A percentile compares a stretch with the other conserved stretches of the same genome.
Evolutionary conservation across 495 filamentous ascomycete species (phyloP).

Genomic region (Aspergillus biplanus): DNA sequence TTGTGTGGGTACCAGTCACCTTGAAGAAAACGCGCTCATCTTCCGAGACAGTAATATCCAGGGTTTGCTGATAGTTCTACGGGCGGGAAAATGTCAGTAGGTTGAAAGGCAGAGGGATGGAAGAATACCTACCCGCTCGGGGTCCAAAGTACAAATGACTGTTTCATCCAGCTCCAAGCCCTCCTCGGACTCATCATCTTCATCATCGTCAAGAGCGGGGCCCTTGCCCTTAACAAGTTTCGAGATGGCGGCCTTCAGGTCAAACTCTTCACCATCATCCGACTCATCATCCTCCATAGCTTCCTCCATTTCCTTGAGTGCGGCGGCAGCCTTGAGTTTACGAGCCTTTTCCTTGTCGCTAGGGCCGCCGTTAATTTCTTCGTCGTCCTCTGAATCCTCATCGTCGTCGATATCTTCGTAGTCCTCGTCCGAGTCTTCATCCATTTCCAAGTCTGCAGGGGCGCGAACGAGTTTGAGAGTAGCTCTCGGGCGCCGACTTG

Average conservation of each 20-base stretch:
- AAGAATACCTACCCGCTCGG: slow-evolving; percentile 63
- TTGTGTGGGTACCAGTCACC: slow-evolving; percentile 83
- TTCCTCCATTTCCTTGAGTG: slow-evolving; percentile 66
- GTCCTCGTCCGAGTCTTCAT: slow-evolving; percentile 60
- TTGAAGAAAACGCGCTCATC: slow-evolving; percentile 89
- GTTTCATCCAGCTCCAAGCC: slow-evolving; percentile 79
- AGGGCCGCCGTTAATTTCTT: slow-evolving; percentile 82
- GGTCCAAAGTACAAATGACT: slow-evolving; percentile 92
- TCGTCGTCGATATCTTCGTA: slow-evolving; percentile 68
- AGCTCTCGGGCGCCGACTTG: slow-evolving; percentile 67
- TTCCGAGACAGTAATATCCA: slow-evolving; percentile 86
- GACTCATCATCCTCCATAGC: slow-evolving; percentile 65
- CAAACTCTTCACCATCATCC: slow-evolving; percentile 57
- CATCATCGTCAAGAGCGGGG: slow-evolving; percentile 69
- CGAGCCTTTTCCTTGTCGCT: slow-evolving; percentile 88
- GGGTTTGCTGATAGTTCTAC: slow-evolving; percentile 91
- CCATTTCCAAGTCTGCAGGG: slow-evolving; percentile 53
- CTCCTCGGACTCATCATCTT: slow-evolving; percentile 65
- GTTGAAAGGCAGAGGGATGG: background rate
- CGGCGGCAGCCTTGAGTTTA: slow-evolving; percentile 73
- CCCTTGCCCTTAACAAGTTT: slow-evolving; percentile 80
- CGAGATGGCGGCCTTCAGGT: slow-evolving; percentile 62
- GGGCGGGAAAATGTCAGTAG: slow-evolving; percentile 21
- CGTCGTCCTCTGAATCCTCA: slow-evolving; percentile 66
- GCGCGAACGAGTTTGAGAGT: slow-evolving; percentile 88